These are phyloP conservation scores for Paraphoma chrysanthemicola DNA, from an alignment of 2,329 filamentous ascomycete genomes.

Conservation along the genomic window DNA sequence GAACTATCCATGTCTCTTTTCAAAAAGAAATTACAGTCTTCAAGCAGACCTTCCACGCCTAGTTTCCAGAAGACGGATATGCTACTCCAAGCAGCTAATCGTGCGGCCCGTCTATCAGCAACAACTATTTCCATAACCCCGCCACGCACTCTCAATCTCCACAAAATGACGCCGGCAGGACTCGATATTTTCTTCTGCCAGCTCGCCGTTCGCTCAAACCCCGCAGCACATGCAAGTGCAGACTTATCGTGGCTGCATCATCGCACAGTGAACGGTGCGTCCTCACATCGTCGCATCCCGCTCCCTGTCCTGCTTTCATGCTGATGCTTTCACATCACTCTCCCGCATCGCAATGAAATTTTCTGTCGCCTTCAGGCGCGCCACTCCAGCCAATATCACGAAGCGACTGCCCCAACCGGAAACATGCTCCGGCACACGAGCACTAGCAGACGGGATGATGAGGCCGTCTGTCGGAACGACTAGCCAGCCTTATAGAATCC, in stretches of 20 bases:
- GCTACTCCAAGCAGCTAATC: background rate
- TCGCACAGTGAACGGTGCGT: background rate
- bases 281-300: background rate
- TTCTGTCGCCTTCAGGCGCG: background rate
- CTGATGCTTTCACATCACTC: background rate
- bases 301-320: background rate
- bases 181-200: background rate
- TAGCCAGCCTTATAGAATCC: background rate
- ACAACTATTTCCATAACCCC: background rate
- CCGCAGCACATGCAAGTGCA: background rate
- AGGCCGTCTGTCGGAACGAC: background rate
- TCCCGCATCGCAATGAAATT: background rate
- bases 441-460: background rate
- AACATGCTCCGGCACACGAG: background rate
- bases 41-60: background rate
- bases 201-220: background rate
- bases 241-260: background rate
- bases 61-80: slow-evolving; percentile 7
- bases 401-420: background rate
- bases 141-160: background rate
- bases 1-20: background rate
- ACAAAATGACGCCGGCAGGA: background rate
- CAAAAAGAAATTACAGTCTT: too few relatives aligned
- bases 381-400: background rate
- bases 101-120: background rate